These are phyloP conservation scores for Talaromyces verruculosus DNA, from an alignment of 2,329 filamentous ascomycete genomes.

Conservation along the genomic window DNA sequence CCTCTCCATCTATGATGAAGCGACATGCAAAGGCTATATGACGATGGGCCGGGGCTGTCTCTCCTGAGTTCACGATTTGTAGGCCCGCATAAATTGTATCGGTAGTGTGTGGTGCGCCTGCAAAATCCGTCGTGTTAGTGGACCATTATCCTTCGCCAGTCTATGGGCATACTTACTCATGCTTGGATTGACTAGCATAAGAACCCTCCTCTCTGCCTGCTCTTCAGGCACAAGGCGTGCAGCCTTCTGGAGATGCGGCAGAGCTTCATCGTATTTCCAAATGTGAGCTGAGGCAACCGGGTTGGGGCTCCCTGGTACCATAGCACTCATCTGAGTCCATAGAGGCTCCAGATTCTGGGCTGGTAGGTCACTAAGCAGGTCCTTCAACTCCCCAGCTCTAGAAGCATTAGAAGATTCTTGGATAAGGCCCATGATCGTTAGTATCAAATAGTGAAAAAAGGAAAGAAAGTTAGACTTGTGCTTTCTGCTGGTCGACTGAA, in stretches of 20 bases:
- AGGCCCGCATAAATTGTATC: conserved; percentile 26
- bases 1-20: conserved; percentile 31
- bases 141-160: background rate
- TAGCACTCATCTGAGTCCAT: background rate
- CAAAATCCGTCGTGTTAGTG: background rate
- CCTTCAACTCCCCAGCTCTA: background rate
- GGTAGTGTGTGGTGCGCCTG: background rate
- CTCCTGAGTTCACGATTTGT: conserved; percentile 55
- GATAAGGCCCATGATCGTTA: background rate
- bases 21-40: conserved; percentile 47
- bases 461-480: background rate
- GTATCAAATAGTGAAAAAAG: background rate
- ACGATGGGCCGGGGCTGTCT: conserved; percentile 54
- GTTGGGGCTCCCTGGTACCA: background rate
- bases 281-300: background rate
- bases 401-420: background rate
- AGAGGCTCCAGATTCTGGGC: background rate
- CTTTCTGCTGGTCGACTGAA: background rate
- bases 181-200: background rate
- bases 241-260: background rate
- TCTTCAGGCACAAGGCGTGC: background rate
- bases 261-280: background rate
- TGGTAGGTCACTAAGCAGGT: background rate
- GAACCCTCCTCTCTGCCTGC: background rate
- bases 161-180: background rate